Percentiles rank a stretch among this genome's conserved stretches.
phyloP scores from a whole-genome alignment of 768 basidiomycete species.

The Sarcodon aspratus region DNA sequence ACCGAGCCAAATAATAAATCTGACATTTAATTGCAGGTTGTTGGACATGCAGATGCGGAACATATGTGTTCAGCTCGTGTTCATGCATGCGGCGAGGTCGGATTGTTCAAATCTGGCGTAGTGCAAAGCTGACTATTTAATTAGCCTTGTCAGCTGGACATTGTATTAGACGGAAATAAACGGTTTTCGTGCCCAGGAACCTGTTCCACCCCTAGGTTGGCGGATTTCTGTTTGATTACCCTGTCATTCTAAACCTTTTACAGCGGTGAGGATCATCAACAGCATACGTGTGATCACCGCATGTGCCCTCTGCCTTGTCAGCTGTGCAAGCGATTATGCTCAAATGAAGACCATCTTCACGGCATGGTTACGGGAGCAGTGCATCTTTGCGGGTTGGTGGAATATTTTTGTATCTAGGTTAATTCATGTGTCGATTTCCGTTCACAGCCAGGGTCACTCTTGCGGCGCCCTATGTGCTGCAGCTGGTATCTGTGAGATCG shows the following conservation, averaged over 20 bases:
- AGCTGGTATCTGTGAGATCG: conserved; percentile 45
- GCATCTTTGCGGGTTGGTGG: conserved; percentile 48
- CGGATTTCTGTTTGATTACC: not conserved
- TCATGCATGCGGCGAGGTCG: conserved; percentile 47
- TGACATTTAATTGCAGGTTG: conserved; percentile 21
- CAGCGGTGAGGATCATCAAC: conserved; percentile 33
- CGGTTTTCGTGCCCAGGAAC: conserved; percentile 28
- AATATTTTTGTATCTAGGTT: too few species aligned
- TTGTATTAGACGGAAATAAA: conserved; percentile 19
- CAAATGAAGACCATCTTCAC: conserved; percentile 38
- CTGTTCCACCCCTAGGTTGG: conserved; percentile 32
- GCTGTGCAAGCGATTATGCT: conserved; percentile 44
- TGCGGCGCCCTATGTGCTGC: conserved; percentile 33
- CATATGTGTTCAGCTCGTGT: conserved; percentile 42
- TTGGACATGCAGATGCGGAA: conserved; percentile 32
- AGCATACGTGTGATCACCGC: conserved; percentile 38
- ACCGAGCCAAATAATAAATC: not conserved
- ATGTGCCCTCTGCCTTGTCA: conserved; percentile 44
- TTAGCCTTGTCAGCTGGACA: conserved; percentile 32
- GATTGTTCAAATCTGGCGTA: conserved; percentile 2
- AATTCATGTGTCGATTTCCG: not conserved
- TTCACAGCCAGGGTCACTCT: conserved; percentile 37
- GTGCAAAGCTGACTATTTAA: not conserved
- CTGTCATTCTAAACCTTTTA: not conserved
- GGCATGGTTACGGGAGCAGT: conserved; percentile 25